Base-by-base conservation (phyloP, 805 yeast genomes). In the Metschnikowia shivogae region DNA sequence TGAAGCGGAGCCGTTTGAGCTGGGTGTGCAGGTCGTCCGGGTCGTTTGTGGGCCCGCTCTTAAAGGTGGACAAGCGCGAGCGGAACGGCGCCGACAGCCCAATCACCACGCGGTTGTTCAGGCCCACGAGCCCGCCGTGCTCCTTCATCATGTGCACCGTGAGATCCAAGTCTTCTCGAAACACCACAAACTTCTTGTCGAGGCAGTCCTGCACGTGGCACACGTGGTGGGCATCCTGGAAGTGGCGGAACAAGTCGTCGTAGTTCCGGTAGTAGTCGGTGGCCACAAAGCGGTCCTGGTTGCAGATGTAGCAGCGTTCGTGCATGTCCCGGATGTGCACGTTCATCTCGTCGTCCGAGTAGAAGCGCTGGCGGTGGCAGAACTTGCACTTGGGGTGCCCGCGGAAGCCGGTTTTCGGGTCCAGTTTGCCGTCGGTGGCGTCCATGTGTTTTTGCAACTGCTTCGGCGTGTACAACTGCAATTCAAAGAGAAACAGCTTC, bases 371-470 rank as follows among this genome's bases (percentile, higher is more conserved):
- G 2, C 81, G 80, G 3, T 74, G 65, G 63, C 99, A 93, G 61
- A 87, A 86, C 52, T 78, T 78, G 72, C 99, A 93, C 50, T 73
- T 68, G 0, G 98, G 97, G 61, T 90, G 98, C 0, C 98, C 98
- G 9, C 64, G 72, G 63, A 90, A 90, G 0, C 96, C 96, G 34
- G 71, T 74, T 20, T 13, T 24, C 10, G 10, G 36, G 13, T 13
- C 24, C 11, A 13, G 22, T 29, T 39, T 30, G 8, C 11, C 29
- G 22, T 45, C 45, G 56, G 90, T 96, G 40, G 97, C 97, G 3
- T 73, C 63, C 59, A 84, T 83, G 64, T 93, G 99, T 36, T 65
- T 73, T 48, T 78, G 80, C 36, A 92, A 70, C 54, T 80, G 83
- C 44, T 78, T 78, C 32, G 73, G 73, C 0, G 81, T 74, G 60